Conservation (phyloP, 148 eudicot genomes). For the Cornus suecica region DNA sequence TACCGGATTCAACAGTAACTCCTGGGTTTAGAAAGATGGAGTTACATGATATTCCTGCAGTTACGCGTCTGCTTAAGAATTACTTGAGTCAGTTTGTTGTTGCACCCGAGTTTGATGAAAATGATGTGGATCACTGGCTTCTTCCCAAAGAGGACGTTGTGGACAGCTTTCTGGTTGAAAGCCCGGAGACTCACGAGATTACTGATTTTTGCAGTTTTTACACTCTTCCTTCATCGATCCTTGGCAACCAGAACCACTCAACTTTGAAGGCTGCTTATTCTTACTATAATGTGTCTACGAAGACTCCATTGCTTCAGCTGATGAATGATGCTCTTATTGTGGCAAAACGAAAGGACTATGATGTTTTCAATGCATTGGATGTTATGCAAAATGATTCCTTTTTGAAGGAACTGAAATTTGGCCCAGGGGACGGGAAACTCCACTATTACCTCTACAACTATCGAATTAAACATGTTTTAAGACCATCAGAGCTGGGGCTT, state of each 20-base stretch:
- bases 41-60: constrained; percentile 81
- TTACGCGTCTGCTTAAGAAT: constrained; percentile 67
- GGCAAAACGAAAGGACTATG: constrained; percentile 72
- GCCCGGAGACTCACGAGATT: constrained; percentile 70
- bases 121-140: constrained; percentile 93
- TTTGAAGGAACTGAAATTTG: constrained; percentile 83
- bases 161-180: constrained; percentile 79
- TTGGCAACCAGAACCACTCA: constrained; percentile 62
- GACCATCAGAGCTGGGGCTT: constrained; percentile 83
- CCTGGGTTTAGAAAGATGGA: constrained; percentile 93
- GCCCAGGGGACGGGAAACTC: constrained; percentile 94
- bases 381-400: constrained; percentile 81
- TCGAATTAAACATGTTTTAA: constrained; percentile 60
- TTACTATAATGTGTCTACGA: constrained; percentile 81
- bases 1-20: constrained; percentile 66
- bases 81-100: constrained; percentile 67
- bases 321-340: constrained; percentile 86
- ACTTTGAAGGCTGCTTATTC: constrained; percentile 84
- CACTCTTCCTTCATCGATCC: constrained; percentile 77
- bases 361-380: constrained; percentile 87
- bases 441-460: constrained; percentile 92
- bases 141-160: constrained; percentile 73
- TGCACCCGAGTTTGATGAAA: constrained; percentile 79
- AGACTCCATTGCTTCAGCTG: constrained; percentile 75
- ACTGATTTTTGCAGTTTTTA: constrained; percentile 93